Evolutionary conservation across 257 asterid genomes (phyloP).

Genomic region (Nicotiana tomentosiformis): DNA sequence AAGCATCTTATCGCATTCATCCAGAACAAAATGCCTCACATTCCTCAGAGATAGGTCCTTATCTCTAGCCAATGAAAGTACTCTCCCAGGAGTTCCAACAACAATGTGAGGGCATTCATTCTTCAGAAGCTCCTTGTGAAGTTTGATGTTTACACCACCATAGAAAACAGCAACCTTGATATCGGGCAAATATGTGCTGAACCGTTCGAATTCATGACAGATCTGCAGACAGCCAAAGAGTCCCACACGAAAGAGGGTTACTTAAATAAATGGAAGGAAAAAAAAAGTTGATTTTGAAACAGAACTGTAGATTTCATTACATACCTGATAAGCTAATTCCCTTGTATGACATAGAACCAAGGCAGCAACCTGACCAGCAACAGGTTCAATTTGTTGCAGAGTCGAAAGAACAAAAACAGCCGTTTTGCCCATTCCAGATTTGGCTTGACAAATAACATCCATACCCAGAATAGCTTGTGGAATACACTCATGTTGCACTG

Average conservation of each 20-base stretch:
- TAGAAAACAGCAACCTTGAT: slow-evolving; percentile 84
- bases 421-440: slow-evolving; percentile 96
- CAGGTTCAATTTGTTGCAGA: slow-evolving; percentile 85
- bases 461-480: slow-evolving; percentile 96
- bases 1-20: slow-evolving; percentile 95
- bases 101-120: slow-evolving; percentile 94
- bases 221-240: slow-evolving; percentile 38
- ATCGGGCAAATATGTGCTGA: slow-evolving; percentile 76
- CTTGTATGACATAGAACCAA: slow-evolving; percentile 80
- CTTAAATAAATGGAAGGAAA: background rate
- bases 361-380: slow-evolving; percentile 87
- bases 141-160: slow-evolving; percentile 78
- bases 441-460: slow-evolving; percentile 98
- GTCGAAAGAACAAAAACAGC: slow-evolving; percentile 91
- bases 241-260: background rate
- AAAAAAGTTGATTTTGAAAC: background rate
- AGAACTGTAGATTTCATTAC: background rate
- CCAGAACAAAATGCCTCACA: slow-evolving; percentile 87
- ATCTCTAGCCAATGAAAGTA: slow-evolving; percentile 77
- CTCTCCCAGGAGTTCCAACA: slow-evolving; percentile 91
- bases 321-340: slow-evolving; percentile 86
- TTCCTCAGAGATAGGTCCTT: slow-evolving; percentile 65
- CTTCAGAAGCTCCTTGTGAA: slow-evolving; percentile 79
- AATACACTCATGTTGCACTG: slow-evolving; percentile 97
- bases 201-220: slow-evolving; percentile 84